A percentile compares a stretch with the other conserved stretches of the same genome.
These are phyloP conservation scores for Pistacia integerrima DNA, from an alignment of 345 rosid species.

Conservation along the genomic window DNA sequence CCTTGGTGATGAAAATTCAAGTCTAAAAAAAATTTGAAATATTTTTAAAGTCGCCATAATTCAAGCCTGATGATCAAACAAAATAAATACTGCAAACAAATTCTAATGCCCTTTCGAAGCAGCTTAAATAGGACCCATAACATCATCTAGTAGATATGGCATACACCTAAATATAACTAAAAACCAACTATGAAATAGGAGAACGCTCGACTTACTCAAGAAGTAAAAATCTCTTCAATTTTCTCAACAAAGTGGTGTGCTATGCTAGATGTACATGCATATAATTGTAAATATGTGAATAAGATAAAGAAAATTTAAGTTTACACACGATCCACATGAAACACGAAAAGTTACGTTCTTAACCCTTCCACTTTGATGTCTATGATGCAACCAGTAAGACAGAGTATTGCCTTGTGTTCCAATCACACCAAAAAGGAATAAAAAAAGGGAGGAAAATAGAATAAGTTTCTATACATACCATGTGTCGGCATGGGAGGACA, in stretches of 20 bases:
- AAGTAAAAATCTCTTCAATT: neutral
- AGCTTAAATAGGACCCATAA: neutral
- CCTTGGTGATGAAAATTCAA: neutral
- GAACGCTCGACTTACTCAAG: neutral
- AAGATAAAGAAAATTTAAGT: too few relatives aligned
- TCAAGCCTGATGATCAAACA: neutral
- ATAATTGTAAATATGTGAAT: neutral
- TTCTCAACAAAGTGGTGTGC: neutral
- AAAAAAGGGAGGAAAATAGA: neutral
- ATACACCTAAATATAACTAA: neutral
- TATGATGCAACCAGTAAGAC: neutral
- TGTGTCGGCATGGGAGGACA: constrained; percentile 62
- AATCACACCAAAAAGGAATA: neutral
- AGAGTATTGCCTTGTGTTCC: neutral
- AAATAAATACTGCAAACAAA: neutral
- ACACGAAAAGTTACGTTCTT: neutral
- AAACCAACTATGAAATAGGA: neutral
- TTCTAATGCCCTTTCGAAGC: neutral
- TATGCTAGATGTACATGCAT: neutral
- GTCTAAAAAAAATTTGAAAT: neutral
- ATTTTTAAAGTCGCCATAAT: neutral
- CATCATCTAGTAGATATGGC: neutral
- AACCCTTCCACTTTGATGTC: neutral
- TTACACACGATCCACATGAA: neutral
- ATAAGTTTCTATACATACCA: constrained; percentile 34